Conservation (phyloP, 306 rosid genomes). For the Medicago lupulina region DNA sequence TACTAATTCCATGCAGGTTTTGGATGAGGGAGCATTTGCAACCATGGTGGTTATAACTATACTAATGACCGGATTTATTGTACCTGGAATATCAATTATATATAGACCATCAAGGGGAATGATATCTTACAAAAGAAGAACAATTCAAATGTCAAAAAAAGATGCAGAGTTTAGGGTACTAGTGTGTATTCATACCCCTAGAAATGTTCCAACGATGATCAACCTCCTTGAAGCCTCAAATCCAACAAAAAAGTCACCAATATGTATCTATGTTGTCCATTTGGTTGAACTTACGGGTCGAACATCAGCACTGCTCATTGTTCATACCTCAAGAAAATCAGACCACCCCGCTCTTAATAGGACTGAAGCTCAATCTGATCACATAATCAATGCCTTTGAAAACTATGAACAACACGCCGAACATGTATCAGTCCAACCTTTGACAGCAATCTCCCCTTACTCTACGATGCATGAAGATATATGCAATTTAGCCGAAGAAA, state of each 20-base stretch:
- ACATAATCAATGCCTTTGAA: slow-evolving; percentile 75
- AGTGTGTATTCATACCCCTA: slow-evolving; percentile 76
- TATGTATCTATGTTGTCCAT: slow-evolving; percentile 77
- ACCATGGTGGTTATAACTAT: slow-evolving; percentile 73
- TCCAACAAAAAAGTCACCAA: slow-evolving; percentile 78
- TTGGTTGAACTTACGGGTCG: slow-evolving; percentile 85
- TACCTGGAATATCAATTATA: slow-evolving; percentile 62
- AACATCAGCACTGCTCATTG: slow-evolving; percentile 81
- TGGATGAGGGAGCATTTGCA: slow-evolving; percentile 72
- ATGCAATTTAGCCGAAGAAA: slow-evolving; percentile 78
- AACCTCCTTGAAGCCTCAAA: slow-evolving; percentile 79
- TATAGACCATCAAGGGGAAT: slow-evolving; percentile 66
- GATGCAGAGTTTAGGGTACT: slow-evolving; percentile 72
- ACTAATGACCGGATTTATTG: slow-evolving; percentile 72
- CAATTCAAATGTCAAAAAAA: slow-evolving; percentile 60
- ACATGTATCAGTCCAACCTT: slow-evolving; percentile 65
- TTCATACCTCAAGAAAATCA: slow-evolving; percentile 59
- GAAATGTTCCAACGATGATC: slow-evolving; percentile 83
- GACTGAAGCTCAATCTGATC: slow-evolving; percentile 82
- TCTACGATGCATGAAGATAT: slow-evolving; percentile 93
- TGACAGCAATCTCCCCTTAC: slow-evolving; percentile 84
- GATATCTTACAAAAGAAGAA: slow-evolving; percentile 71
- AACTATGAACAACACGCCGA: slow-evolving; percentile 68
- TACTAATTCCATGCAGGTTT: slow-evolving; percentile 54
- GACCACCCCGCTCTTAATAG: slow-evolving; percentile 59